Base-by-base conservation (phyloP, 345 rosid genomes). In the Euphorbia pulcherrima region DNA sequence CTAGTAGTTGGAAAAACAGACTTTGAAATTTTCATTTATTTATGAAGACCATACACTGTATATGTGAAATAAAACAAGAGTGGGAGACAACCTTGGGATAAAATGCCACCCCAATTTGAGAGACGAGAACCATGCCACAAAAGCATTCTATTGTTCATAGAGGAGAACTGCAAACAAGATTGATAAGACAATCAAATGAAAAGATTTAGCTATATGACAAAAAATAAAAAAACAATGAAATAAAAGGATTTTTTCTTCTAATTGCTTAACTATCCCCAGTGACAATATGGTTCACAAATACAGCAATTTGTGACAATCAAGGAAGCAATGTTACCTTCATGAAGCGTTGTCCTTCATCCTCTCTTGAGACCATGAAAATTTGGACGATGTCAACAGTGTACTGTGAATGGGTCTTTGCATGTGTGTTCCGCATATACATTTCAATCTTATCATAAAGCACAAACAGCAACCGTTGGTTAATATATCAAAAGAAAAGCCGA, bases 61-160 rank as follows among this genome's bases (percentile, higher is more conserved):
- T 48, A 1, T 11, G 24, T 23, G 29, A n/a, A 48, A 66, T 54
- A 55, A 61, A 39, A 60, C n/a, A 73, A 72, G 26, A 46, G 60
- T 6, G 67, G 44, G 53, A 13, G 18, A 66, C 20, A 60, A 92
- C 98, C 97, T 92, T 88, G 97, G 61, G 98, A 92, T 75, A 92
- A 83, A 75, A 92, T 88, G 70, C 98, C 98, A n/a, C 87, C 80
- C 98, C 98, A 92, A 80, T 92, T 92, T 68, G 96, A 74, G 78
- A 92, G 98, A 68, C 87, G 89, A 64, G 96, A 90, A 68, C 98
- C 98, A 78, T 92, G 97, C 98, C 97, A 92, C 33, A 92, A 78
- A 70, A 92, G 85, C 98, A 85, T 87, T 76, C 87, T 88, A 70
- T 92, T 92, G 67, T 81, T 72, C 8, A 76, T 76, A 48, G 60